Evolutionary conservation across 176 grass and related monocot genomes (phyloP).

Genomic region (Oryza rufipogon): DNA sequence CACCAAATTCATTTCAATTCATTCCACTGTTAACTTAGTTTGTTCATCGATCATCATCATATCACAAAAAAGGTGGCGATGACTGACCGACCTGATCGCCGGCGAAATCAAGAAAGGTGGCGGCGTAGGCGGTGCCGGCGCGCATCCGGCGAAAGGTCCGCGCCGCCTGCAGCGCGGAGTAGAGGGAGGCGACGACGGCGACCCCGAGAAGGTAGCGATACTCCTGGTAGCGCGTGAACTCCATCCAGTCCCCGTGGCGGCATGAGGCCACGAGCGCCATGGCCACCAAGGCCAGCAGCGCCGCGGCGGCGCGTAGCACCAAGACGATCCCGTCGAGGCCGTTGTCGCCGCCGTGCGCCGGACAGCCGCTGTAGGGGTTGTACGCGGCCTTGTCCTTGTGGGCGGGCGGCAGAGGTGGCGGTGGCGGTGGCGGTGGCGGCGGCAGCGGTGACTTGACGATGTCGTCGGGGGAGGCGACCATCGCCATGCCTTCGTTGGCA

Average conservation of each 20-base stretch:
- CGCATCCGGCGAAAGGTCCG: constrained; percentile 24
- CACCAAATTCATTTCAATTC: too few relatives aligned
- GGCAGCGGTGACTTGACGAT: constrained; percentile 15
- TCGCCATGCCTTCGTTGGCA: constrained; percentile 40
- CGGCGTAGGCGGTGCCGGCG: not conserved
- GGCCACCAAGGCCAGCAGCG: constrained; percentile 53
- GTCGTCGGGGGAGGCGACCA: not conserved
- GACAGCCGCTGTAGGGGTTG: not conserved
- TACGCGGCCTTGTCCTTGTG: not conserved
- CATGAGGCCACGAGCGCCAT: constrained; percentile 60
- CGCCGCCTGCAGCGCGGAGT: constrained; percentile 56
- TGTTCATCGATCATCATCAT: too few relatives aligned
- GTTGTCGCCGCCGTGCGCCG: not conserved
- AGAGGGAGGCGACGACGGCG: constrained; percentile 41
- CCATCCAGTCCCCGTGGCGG: constrained; percentile 81
- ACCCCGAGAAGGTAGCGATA: constrained; percentile 67
- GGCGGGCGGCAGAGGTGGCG: not conserved
- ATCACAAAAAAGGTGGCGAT: too few relatives aligned
- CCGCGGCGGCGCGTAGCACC: constrained; percentile 50
- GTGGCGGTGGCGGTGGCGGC: not conserved
- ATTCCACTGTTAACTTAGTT: too few relatives aligned
- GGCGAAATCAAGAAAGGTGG: constrained; percentile 51
- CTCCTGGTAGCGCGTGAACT: constrained; percentile 71
- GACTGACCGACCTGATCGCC: constrained; percentile 70
- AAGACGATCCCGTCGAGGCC: constrained; percentile 36